Evolutionary conservation across 2,329 filamentous ascomycete genomes (phyloP).

Genomic region (Rhynchosporium graminicola): DNA sequence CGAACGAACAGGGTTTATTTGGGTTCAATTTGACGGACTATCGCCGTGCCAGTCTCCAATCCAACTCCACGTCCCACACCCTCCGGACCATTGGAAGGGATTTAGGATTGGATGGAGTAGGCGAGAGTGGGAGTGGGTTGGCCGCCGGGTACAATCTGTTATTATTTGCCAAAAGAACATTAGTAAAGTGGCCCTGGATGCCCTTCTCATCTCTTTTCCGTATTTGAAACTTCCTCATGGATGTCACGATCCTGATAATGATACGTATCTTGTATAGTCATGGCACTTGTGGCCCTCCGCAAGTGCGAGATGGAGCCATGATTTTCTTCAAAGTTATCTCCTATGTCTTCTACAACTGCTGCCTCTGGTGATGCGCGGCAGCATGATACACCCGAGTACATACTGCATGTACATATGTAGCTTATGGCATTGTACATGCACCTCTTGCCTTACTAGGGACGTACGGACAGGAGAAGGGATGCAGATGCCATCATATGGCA

Average conservation of each 20-base stretch:
- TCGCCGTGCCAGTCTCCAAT: slow-evolving; percentile 10
- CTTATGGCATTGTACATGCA: neutral
- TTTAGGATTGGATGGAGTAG: neutral
- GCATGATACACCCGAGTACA: neutral
- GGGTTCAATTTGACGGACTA: neutral
- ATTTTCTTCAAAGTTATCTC: no score
- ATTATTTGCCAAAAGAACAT: slow-evolving; percentile 8
- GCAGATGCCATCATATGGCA: neutral
- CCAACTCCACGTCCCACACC: slow-evolving; percentile 1
- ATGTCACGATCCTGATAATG: neutral
- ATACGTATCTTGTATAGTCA: neutral
- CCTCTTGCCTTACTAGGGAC: neutral
- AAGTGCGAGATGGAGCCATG: neutral
- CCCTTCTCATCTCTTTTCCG: slow-evolving; percentile 11
- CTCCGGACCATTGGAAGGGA: slow-evolving; percentile 7
- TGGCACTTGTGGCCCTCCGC: neutral
- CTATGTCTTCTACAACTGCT: neutral
- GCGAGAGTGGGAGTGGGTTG: neutral
- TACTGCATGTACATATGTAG: neutral
- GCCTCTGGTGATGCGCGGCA: neutral
- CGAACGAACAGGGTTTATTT: slow-evolving; percentile 6
- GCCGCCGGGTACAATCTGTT: slow-evolving; percentile 4
- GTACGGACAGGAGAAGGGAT: neutral
- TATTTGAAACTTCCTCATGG: no score
- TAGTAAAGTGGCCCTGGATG: slow-evolving; percentile 3